Conservation (phyloP, 2,329 filamentous ascomycete species). For the Clonostachys byssicola region DNA sequence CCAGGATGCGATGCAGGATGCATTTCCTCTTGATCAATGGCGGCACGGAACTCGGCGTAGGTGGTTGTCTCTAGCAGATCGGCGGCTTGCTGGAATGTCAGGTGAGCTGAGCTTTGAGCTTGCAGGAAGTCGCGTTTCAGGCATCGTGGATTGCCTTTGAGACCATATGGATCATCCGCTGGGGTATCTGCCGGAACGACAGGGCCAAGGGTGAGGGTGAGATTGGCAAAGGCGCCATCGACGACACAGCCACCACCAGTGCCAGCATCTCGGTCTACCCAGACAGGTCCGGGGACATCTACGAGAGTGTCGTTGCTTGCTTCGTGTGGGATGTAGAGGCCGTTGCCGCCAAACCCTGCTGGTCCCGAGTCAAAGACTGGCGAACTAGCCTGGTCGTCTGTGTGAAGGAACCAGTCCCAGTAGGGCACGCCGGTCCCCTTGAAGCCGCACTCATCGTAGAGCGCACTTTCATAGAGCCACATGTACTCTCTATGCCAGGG, state of each 20-base stretch:
- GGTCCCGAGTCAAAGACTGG: slow-evolving; percentile 43
- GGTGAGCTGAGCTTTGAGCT: slow-evolving; percentile 1
- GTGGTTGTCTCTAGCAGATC: slow-evolving; percentile 1
- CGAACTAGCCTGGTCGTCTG: slow-evolving; percentile 23
- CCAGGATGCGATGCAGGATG: slow-evolving; percentile 30
- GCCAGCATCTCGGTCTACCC: slow-evolving; percentile 32
- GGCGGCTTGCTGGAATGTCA: slow-evolving; percentile 15
- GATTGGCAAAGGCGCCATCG: slow-evolving; percentile 41
- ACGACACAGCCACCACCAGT: slow-evolving; percentile 51
- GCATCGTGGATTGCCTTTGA: slow-evolving; percentile 36
- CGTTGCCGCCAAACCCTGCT: slow-evolving; percentile 38
- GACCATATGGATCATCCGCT: slow-evolving; percentile 9
- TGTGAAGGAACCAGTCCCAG: slow-evolving; percentile 41
- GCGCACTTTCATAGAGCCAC: slow-evolving; percentile 27
- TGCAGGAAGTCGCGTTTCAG: slow-evolving; percentile 28
- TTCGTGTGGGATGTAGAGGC: slow-evolving; percentile 17
- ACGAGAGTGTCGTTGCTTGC: slow-evolving; percentile 12
- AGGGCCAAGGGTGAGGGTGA: slow-evolving; percentile 33
- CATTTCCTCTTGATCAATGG: slow-evolving; percentile 9
- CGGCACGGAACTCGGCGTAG: slow-evolving; percentile 12
- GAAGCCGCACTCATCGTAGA: slow-evolving; percentile 36
- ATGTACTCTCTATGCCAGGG: slow-evolving; percentile 38
- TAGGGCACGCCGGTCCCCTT: slow-evolving; percentile 29
- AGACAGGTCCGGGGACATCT: slow-evolving; percentile 10
- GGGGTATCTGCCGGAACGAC: slow-evolving; percentile 18